Base-by-base conservation (phyloP, 768 basidiomycete species). In the Tubosaeta sp. region DNA sequence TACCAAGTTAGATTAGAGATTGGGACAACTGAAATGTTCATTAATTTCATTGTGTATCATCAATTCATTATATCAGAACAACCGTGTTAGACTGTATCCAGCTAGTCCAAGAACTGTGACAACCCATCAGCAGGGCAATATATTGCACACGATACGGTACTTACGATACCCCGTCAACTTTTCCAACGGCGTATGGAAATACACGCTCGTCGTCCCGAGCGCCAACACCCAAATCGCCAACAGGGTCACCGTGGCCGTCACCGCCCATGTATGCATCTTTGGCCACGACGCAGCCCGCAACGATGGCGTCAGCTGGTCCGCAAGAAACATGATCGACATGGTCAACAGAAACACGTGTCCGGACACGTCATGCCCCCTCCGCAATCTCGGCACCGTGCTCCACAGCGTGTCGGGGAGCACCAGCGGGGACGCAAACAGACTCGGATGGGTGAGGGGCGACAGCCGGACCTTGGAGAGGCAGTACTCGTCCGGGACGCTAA, bases 321-420 rank as follows among this genome's bases (percentile, higher is more conserved):
- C 76, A 38, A 97, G 78, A 67, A 97, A 88, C 25, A 95, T 73
- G 13, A 78, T 72, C 13, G 85, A 76, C 74, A 95, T 80, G 3
- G 87, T 87, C 57, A 97, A 78, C 55, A 98, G 78, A 73, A 97
- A 97, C 29, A 93, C 76, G 64, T 97, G 95, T 7, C 95, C 95
- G 0, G 92, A 95, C 13, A 97, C 82, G 61, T 98, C 95, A 65
- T 97, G 93, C 0, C 95, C 95, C 38, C 76, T 79, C 48, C 82
- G 77, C 56, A 95, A 71, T 27, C 86, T 73, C 9, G 93, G 90
- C 0, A 71, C 71, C 1, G 64, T 68, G 27, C 64, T 66, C 79
- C 79, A 85, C 13, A 71, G 74, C 2, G 43, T 44, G 5, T 71
- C 66, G 2, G 76, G 74, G 29, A 73, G 60, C 5, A 67, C 44